These are phyloP conservation scores for Microascus cirrosus DNA, from an alignment of 2,329 filamentous ascomycete species.

Conservation along the genomic window DNA sequence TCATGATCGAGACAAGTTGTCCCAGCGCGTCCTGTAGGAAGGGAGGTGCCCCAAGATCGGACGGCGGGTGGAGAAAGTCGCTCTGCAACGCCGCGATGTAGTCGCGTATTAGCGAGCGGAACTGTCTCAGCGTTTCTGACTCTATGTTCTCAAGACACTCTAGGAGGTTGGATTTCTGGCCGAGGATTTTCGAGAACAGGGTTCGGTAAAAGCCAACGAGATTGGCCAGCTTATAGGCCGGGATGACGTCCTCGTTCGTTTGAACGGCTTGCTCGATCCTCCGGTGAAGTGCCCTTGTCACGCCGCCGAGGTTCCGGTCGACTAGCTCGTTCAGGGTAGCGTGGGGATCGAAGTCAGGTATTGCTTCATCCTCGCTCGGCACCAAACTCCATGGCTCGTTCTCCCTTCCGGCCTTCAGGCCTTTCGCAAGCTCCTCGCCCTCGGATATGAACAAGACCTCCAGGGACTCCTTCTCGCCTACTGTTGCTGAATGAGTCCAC, in stretches of 20 bases:
- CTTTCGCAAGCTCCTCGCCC: constrained; percentile 76
- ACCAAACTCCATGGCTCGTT: constrained; percentile 74
- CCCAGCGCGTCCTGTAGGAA: constrained; percentile 75
- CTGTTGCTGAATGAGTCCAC: constrained; percentile 88
- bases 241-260: constrained; percentile 78
- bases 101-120: constrained; percentile 71
- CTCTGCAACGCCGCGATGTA: constrained; percentile 64
- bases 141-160: constrained; percentile 59
- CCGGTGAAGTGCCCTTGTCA: constrained; percentile 75
- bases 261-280: constrained; percentile 86
- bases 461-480: constrained; percentile 85
- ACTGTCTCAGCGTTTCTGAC: constrained; percentile 68
- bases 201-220: constrained; percentile 79
- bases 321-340: constrained; percentile 79
- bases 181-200: constrained; percentile 74
- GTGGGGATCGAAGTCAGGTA: constrained; percentile 60
- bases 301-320: constrained; percentile 72
- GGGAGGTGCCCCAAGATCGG: constrained; percentile 65
- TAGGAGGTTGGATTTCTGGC: constrained; percentile 55
- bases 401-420: constrained; percentile 67
- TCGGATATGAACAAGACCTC: constrained; percentile 87
- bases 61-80: constrained; percentile 57
- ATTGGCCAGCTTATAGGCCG: constrained; percentile 84
- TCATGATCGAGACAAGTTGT: constrained; percentile 67
- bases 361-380: constrained; percentile 43